These are phyloP conservation scores for Gentiana dahurica DNA, from an alignment of 257 asterid species.

Conservation along the genomic window DNA sequence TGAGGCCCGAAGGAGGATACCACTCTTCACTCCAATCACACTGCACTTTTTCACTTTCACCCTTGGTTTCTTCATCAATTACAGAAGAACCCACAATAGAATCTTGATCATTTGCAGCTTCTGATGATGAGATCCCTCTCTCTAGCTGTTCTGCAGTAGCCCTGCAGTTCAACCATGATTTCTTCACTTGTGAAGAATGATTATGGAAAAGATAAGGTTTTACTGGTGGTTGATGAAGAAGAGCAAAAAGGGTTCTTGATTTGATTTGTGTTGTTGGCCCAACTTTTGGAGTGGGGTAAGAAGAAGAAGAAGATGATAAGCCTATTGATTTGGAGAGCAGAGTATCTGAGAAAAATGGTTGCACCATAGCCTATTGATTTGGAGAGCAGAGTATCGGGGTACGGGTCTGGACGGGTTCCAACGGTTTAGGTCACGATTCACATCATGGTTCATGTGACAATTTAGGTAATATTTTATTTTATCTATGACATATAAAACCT, in stretches of 20 bases:
- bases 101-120: constrained; percentile 11
- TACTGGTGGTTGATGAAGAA: not conserved
- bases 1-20: constrained; percentile 93
- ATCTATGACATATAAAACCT: no score
- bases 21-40: constrained; percentile 90
- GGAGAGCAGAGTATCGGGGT: constrained; percentile 3
- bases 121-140: not conserved
- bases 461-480: no score
- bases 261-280: not conserved
- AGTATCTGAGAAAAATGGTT: constrained; percentile 11
- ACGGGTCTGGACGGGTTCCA: no score
- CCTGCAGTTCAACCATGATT: not conserved
- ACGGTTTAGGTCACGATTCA: no score
- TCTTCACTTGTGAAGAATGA: not conserved
- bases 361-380: constrained; percentile 18
- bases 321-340: constrained; percentile 3
- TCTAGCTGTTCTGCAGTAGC: constrained; percentile 4
- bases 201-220: not conserved
- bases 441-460: no score
- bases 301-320: not conserved
- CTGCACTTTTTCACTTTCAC: constrained; percentile 25
- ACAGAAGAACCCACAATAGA: constrained; percentile 18
- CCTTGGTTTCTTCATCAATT: constrained; percentile 34
- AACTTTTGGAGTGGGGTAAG: not conserved
- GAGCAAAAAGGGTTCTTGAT: not conserved